Percentiles rank a stretch among this genome's conserved stretches.
phyloP scores from a whole-genome alignment of 2,329 filamentous ascomycete genomes.

The Neonectria faginata region DNA sequence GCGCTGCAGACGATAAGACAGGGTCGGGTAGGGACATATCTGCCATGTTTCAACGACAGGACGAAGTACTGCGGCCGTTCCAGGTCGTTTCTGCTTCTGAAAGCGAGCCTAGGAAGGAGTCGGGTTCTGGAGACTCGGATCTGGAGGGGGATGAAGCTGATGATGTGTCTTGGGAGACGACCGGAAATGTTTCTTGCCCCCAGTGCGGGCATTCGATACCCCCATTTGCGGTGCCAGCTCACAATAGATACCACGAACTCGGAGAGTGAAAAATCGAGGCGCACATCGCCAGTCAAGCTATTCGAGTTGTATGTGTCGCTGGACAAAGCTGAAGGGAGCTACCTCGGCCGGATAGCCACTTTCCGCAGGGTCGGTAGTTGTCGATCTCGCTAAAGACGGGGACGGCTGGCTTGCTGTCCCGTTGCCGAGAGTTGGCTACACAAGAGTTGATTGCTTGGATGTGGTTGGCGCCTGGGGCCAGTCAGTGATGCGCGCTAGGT shows the following conservation, averaged over 20 bases:
- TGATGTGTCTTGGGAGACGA: slow-evolving; percentile 46
- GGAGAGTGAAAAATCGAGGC: slow-evolving; percentile 35
- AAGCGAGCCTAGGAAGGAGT: slow-evolving; percentile 42
- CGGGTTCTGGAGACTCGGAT: slow-evolving; percentile 39
- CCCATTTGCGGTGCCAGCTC: slow-evolving; percentile 68
- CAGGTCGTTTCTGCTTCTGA: slow-evolving; percentile 58
- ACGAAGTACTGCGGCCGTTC: slow-evolving; percentile 76
- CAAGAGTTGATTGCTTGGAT: slow-evolving; percentile 18
- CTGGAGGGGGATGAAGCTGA: slow-evolving; percentile 38
- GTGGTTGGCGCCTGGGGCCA: slow-evolving; percentile 6
- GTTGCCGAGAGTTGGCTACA: slow-evolving; percentile 22
- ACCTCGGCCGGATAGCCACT: neutral
- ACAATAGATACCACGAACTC: slow-evolving; percentile 56
- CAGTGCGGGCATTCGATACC: slow-evolving; percentile 67
- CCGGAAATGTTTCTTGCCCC: slow-evolving; percentile 53
- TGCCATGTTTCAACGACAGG: slow-evolving; percentile 83
- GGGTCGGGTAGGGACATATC: slow-evolving; percentile 80
- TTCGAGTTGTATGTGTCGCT: neutral
- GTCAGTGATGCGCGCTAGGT: slow-evolving; percentile 2
- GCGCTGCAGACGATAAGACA: slow-evolving; percentile 61
- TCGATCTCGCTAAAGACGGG: slow-evolving; percentile 24
- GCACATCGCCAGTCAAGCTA: neutral
- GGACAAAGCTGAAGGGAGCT: neutral
- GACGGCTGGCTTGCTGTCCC: slow-evolving; percentile 5
- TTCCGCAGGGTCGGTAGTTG: slow-evolving; percentile 8